Percentiles rank a stretch among this genome's conserved stretches.
Evolutionary conservation across 352 stramenopile genomes (phyloP).

Genomic region (Globisporangium orthogonon): DNA sequence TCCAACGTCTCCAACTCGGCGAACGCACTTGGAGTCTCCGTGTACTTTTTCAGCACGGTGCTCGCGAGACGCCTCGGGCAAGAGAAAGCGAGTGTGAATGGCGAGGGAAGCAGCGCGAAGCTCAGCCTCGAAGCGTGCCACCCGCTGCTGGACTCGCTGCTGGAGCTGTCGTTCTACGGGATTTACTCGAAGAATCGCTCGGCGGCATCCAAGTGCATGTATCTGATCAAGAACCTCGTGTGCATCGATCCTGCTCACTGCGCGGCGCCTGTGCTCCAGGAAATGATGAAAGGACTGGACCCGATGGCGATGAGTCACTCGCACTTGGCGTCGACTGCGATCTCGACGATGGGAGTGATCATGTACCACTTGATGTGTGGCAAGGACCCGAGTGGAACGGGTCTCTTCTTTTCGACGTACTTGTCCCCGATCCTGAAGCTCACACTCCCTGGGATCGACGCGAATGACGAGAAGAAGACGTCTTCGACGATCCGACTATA

Average conservation of each 20-base stretch:
- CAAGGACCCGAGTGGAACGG: slow-evolving; percentile 30
- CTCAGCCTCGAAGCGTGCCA: slow-evolving; percentile 26
- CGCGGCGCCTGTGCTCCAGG: slow-evolving; percentile 40
- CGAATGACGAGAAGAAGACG: slow-evolving; percentile 77
- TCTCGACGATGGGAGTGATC: slow-evolving; percentile 57
- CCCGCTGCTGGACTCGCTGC: slow-evolving; percentile 35
- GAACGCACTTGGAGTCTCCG: slow-evolving; percentile 38
- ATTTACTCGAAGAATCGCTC: slow-evolving; percentile 72
- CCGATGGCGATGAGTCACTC: slow-evolving; percentile 64
- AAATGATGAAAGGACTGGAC: slow-evolving; percentile 67
- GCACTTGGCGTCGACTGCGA: slow-evolving; percentile 62
- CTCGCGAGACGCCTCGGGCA: slow-evolving; percentile 41
- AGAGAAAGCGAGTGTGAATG: slow-evolving; percentile 27
- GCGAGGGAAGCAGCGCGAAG: slow-evolving; percentile 1
- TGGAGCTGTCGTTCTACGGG: slow-evolving; percentile 53
- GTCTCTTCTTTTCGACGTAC: slow-evolving; percentile 51
- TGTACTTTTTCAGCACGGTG: slow-evolving; percentile 49
- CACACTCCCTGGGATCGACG: slow-evolving; percentile 66
- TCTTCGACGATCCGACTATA: slow-evolving; percentile 57
- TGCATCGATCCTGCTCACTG: slow-evolving; percentile 42
- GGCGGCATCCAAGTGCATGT: slow-evolving; percentile 64
- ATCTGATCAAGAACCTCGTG: slow-evolving; percentile 58
- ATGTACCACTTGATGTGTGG: slow-evolving; percentile 60
- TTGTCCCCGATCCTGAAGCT: slow-evolving; percentile 48
- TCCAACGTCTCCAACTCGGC: slow-evolving; percentile 61